phyloP scores from a whole-genome alignment of 805 yeast species.

The Blastobotrys parvus region DNA sequence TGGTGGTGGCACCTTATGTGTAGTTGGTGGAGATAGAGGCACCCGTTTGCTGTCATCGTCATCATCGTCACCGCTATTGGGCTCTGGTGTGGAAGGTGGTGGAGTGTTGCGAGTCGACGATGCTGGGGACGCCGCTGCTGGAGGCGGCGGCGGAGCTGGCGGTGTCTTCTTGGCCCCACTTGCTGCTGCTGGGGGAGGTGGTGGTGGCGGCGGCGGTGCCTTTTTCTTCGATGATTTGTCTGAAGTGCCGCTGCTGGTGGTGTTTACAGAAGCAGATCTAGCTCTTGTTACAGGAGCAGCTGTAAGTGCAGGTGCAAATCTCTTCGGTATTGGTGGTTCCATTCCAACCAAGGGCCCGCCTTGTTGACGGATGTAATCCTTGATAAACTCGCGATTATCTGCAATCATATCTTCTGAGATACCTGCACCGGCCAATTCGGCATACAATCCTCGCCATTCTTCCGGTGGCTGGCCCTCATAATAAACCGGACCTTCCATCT shows the following conservation, averaged over 20 bases:
- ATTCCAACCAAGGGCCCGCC: slow-evolving; percentile 76
- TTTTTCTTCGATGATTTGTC: slow-evolving; percentile 2
- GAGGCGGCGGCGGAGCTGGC: slow-evolving; percentile 20
- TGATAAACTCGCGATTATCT: slow-evolving; percentile 73
- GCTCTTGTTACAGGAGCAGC: slow-evolving; percentile 12
- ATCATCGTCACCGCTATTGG: background rate
- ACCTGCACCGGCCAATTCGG: slow-evolving; percentile 67
- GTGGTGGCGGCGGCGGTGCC: slow-evolving; percentile 35
- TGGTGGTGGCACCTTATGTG: slow-evolving; percentile 21
- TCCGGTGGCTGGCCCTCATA: slow-evolving; percentile 76
- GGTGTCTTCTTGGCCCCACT: slow-evolving; percentile 13
- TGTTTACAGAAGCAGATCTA: slow-evolving; percentile 15
- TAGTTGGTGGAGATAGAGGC: slow-evolving; percentile 6
- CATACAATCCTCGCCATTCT: slow-evolving; percentile 72
- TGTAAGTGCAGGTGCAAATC: slow-evolving; percentile 17
- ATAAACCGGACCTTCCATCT: slow-evolving; percentile 36
- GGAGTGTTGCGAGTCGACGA: slow-evolving; percentile 19
- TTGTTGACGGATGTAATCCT: slow-evolving; percentile 62
- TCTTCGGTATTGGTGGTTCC: slow-evolving; percentile 78
- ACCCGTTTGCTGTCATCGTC: slow-evolving; percentile 1
- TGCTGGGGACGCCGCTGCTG: slow-evolving; percentile 20
- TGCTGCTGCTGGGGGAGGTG: slow-evolving; percentile 27
- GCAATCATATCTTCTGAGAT: slow-evolving; percentile 85
- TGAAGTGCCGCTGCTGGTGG: slow-evolving; percentile 5
- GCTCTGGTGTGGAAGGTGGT: slow-evolving; percentile 15